Base-by-base conservation (phyloP, 1,284 basidiomycete genomes). In the Phylloboletellus chloephorus region DNA sequence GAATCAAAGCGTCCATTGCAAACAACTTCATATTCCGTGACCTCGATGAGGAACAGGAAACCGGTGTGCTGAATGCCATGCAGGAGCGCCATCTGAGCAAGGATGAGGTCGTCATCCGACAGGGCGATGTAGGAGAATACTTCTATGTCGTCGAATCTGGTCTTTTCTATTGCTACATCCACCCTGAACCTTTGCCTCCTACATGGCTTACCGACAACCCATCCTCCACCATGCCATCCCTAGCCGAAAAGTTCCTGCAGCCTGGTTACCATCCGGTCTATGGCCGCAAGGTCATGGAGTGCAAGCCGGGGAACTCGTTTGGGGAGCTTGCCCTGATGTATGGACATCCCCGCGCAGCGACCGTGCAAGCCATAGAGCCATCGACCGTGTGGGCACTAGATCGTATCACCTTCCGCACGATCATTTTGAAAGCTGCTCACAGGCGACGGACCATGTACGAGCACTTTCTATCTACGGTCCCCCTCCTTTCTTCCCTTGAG, bases 241-340 rank as follows among this genome's bases (percentile, higher is more conserved):
- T 65, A 44, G 51, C 57, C 56, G 29, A 78, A 45, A 79, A 73
- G 62, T 81, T 82, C 51, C 63, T 78, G 30, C 74, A 76, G 49
- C 71, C 79, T 2, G 78, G 76, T 6, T 77, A 79, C 46, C 82
- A 88, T 50, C 71, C 78, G 7, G 72, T 77, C 46, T 83, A 79
- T 56, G 90, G 90, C 34, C 85, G 81, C 52, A 84, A 88, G 61
- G 93, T 96, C 4, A 78, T 84, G 34, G 84, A 88, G 46, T 95
- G 88, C 72, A 77, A 76, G 34, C 82, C 90, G 1, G 93, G 93
- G 1, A 82, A 77, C 48, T 91, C 88, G 36, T 98, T 98, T 54
- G 95, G 96, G 37, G 96, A 99, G 67, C 75, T 99, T 36, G 96
- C 96, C 22, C 69, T 99, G 51, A 95, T 99, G 89, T 96, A 99